Evolutionary conservation across 352 stramenopile genomes (phyloP).

Genomic region (Lagenidium giganteum): DNA sequence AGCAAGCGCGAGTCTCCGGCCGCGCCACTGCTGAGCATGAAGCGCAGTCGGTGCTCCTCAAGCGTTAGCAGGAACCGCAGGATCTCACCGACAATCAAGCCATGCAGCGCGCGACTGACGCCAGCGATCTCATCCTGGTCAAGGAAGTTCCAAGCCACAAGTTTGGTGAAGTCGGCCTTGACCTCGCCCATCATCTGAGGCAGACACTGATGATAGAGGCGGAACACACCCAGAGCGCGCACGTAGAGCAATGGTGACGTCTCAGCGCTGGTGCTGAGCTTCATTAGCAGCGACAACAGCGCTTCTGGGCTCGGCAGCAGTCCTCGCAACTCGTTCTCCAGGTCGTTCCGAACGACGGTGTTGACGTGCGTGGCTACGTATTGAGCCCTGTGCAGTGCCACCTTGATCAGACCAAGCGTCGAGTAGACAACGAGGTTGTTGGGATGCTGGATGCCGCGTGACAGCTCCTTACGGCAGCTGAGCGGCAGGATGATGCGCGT

Average conservation of each 20-base stretch:
- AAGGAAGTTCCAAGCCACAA: constrained; percentile 55
- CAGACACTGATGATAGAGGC: constrained; percentile 70
- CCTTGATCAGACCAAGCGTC: constrained; percentile 60
- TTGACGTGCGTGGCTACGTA: constrained; percentile 22
- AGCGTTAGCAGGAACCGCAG: constrained; percentile 60
- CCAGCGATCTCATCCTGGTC: constrained; percentile 6
- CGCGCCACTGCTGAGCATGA: constrained; percentile 29
- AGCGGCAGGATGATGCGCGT: constrained; percentile 62
- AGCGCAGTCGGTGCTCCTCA: constrained; percentile 47
- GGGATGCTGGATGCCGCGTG: constrained; percentile 68
- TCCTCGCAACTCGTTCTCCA: constrained; percentile 64
- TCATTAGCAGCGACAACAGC: constrained; percentile 74
- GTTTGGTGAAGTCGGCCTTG: constrained; percentile 84
- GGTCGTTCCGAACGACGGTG: constrained; percentile 17
- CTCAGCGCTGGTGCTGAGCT: constrained; percentile 45
- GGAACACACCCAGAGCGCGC: constrained; percentile 66
- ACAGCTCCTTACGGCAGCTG: constrained; percentile 76
- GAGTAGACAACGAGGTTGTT: constrained; percentile 77
- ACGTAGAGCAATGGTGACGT: constrained; percentile 58
- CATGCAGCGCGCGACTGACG: constrained; percentile 24
- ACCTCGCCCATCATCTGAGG: constrained; percentile 71
- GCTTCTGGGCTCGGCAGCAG: constrained; percentile 72
- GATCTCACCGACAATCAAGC: constrained; percentile 64
- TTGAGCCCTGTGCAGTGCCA: constrained; percentile 47
- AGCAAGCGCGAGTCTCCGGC: constrained; percentile 50